Base-by-base conservation (phyloP, 192 early-diverging fungal species). In the Podila verticillata region DNA sequence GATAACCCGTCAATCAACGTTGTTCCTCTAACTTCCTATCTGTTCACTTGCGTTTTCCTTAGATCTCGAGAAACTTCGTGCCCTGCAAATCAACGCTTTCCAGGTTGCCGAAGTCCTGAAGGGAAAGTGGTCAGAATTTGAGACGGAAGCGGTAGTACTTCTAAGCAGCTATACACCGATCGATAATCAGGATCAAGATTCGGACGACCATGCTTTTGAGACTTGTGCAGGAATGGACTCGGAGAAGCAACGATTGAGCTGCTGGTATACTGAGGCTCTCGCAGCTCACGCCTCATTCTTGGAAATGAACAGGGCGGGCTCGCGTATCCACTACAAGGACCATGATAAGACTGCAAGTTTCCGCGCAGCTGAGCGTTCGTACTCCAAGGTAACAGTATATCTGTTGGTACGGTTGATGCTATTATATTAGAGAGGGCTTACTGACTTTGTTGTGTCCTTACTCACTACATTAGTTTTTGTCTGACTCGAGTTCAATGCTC, bases 21-120 rank as follows among this genome's bases (percentile, higher is more conserved):
- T 54, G n/a, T 4, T 19, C 51, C 51, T 10, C 51, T 24, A 12
- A 54, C 51, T 17, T 24, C 3, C 13, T 3, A 8, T 51, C 22
- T 54, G 17, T 24, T 24, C 49, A 15, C 20, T 4, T 0, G 49
- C 49, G 2, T 2, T 54, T 54, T 9, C 20, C 49, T 39, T 75
- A 84, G 83, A 61, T 19, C 28, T 56, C n/a, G 83, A 84, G 20
- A 80, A 61, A 62, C 63, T 93, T 29, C 84, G 85, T 31, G 90
- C 87, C 4, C 70, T 92, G 13, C 88, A 90, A 22, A 72, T 92
- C 22, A 93, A 93, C 65, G 83, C 91, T 5, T 82, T 90, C 30
- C 93, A 95, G 68, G 63, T 90, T 7, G 78, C 68, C 0, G 81
- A 70, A 5, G 84, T 89, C 24, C 57, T 84, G 57, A 44, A 47